These are phyloP conservation scores for Maudiozyma bulderi DNA, from an alignment of 805 yeast genomes.

Conservation along the genomic window DNA sequence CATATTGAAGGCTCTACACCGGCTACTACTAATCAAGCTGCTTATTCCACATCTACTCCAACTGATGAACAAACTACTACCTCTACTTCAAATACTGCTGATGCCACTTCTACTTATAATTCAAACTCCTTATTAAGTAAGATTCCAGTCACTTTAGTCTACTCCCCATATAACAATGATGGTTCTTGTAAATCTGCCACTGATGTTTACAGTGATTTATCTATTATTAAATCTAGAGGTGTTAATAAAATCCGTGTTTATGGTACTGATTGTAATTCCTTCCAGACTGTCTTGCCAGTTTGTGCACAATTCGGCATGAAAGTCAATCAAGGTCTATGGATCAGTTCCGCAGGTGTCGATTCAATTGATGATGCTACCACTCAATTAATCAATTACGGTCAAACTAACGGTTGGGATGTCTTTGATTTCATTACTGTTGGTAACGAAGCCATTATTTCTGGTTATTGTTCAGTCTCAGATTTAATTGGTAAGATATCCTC, in stretches of 20 bases:
- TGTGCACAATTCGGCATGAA: conserved; percentile 50
- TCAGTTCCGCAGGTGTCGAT: conserved; percentile 51
- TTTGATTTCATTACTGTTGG: conserved; percentile 75
- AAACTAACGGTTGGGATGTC: conserved; percentile 57
- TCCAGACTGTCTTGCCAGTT: conserved; percentile 55
- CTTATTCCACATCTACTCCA: conserved; percentile 6
- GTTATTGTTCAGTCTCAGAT: conserved; percentile 51
- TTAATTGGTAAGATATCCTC: conserved; percentile 53
- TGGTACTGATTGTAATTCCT: conserved; percentile 77
- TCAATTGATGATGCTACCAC: conserved; percentile 55
- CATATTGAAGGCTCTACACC: neutral
- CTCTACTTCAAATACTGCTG: conserved; percentile 7
- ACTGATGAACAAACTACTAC: conserved; percentile 4
- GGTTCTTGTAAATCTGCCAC: conserved; percentile 54
- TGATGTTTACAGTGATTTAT: conserved; percentile 50
- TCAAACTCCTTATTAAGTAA: conserved; percentile 21
- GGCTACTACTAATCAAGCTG: conserved; percentile 2
- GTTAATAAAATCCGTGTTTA: conserved; percentile 64
- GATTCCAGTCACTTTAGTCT: conserved; percentile 53
- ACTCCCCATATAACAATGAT: conserved; percentile 68
- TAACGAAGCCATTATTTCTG: conserved; percentile 72
- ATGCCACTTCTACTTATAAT: conserved; percentile 5
- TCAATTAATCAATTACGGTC: conserved; percentile 43
- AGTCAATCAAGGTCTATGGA: conserved; percentile 86
- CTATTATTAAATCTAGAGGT: conserved; percentile 48